Evolutionary conservation across 257 asterid genomes (phyloP), one percentile per base, ranked within the genome.

Genomic region (Ilex asprella): DNA sequence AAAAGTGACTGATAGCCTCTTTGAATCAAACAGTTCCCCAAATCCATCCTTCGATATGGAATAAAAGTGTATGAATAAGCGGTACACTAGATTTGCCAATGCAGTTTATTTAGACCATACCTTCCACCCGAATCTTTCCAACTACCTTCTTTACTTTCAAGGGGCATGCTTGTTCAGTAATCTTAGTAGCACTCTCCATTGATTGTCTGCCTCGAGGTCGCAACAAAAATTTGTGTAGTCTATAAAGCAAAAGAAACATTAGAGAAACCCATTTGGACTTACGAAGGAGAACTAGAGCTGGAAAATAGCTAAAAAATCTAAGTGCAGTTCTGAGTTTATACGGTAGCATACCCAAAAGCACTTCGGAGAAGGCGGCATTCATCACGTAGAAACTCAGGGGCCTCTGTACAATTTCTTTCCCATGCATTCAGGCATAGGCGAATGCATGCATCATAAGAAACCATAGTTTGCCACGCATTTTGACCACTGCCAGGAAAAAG

Each of bases 51-150:
- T 21, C 27, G 27, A 21, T 21, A 21, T 21, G 27, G 27, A 21
- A 21, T 21, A 21, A 21, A 21, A 21, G 27, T 21, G 27, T 21
- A 21, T 21, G 41, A 35, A 35, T 35, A 35, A 3, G 41, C 41
- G 41, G 41, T 35, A 35, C 5, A 3, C 41, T 35, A 35, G 52
- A 12, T 46, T 14, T 14, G 6, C 11, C 15, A 46, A 14, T 46
- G 52, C 52, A 46, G n/a, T 46, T 46, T 7, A 46, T 46, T 46
- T 35, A 39, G 35, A 31, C 56, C 43, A 65, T 63, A 92, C 99
- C 99, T 85, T 92, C 99, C 64, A 89, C 82, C n/a, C 95, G 94
- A 56, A 87, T 72, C 81, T 89, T 89, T 61, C 99, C 97, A 44
- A 82, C 87, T 58, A 83, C 75, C 63, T 78, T 79, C 72, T 80